Base-by-base conservation (phyloP, 2,329 filamentous ascomycete genomes). In the Epichloe gansuensis region DNA sequence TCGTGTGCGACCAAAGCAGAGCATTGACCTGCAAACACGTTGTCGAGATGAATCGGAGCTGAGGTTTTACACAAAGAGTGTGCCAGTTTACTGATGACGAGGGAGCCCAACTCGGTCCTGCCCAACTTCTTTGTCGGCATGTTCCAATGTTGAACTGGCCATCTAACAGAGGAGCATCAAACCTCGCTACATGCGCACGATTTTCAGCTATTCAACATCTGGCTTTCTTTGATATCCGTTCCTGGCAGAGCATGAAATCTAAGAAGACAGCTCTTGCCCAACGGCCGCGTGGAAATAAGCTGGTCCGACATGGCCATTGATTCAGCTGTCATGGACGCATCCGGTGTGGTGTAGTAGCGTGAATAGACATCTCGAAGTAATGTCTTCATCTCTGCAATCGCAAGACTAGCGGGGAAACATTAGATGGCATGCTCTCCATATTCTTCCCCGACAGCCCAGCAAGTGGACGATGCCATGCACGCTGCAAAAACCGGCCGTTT, bases 301-400 rank as follows among this genome's bases (percentile, higher is more conserved):
- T 85, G 82, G 59, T 86, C 82, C 23, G 78, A 74, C 71, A 85
- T 79, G 36, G 71, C 69, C 83, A 86, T 85, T 25, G 72, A 73
- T 34, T 71, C 73, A 5, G 66, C 66, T 57, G 72, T 76, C 73
- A 79, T 81, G 13, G 68, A 69, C 8, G 61, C 53, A 35, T 83
- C 78, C 0, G 77, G 73, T 7, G 74, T 64, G 0, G 82, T 85
- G 27, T 64, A 69, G 53, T 76, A 85, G 13, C 64, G 66, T 3
- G 74, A 75, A 63, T 86, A 87, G 1, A 85, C 71, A 50, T 78
- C 78, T n/a, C 71, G 70, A 11, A 86, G 68, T 23, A 86, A 61
- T 1, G 73, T 74, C 65, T 83, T 85, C 82, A 87, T 86, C 64
- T 86, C 82, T 15, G 76, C 75, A 49, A 83, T 68, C 0, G 82